A percentile compares a stretch with the other conserved stretches of the same genome.
Evolutionary conservation across 192 early-diverging fungal species (phyloP).

Genomic region (Lunasporangiospora selenospora): DNA sequence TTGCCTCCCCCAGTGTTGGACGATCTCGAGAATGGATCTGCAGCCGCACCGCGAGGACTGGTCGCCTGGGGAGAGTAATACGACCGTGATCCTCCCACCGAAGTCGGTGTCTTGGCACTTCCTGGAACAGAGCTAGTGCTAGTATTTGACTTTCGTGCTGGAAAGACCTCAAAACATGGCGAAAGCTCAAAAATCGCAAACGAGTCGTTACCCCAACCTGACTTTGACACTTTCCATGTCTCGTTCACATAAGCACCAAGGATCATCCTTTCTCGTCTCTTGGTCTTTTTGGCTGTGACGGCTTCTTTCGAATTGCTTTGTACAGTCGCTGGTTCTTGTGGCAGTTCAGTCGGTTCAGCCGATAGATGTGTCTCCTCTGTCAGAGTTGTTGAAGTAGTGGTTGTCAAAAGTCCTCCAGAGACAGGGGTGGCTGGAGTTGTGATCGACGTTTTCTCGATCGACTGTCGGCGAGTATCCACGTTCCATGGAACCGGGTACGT

Average conservation of each 20-base stretch:
- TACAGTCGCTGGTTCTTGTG: not conserved
- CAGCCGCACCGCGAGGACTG: constrained; percentile 2
- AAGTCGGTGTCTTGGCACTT: no score
- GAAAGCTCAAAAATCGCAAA: constrained; percentile 58
- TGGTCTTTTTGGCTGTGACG: not conserved
- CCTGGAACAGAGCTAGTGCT: no score
- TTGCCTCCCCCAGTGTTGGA: not conserved
- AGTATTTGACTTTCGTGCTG: constrained; percentile 17
- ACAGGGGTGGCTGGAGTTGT: constrained; percentile 3
- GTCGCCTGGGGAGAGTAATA: no score
- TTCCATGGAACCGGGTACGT: constrained; percentile 11
- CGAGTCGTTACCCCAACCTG: constrained; percentile 54
- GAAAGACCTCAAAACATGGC: constrained; percentile 53
- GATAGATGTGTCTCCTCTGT: no score
- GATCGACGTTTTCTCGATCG: constrained; percentile 11
- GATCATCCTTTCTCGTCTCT: constrained; percentile 31
- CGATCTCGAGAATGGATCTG: not conserved
- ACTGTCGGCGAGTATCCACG: constrained; percentile 2
- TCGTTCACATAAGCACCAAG: constrained; percentile 59
- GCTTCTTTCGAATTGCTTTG: not conserved
- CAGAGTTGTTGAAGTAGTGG: no score
- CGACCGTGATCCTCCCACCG: no score
- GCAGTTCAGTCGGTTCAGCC: not conserved
- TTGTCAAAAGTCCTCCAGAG: constrained; percentile 18
- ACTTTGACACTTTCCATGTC: constrained; percentile 57